These are phyloP conservation scores for Priceomyces haplophilus DNA, from an alignment of 805 yeast species.

Conservation along the genomic window DNA sequence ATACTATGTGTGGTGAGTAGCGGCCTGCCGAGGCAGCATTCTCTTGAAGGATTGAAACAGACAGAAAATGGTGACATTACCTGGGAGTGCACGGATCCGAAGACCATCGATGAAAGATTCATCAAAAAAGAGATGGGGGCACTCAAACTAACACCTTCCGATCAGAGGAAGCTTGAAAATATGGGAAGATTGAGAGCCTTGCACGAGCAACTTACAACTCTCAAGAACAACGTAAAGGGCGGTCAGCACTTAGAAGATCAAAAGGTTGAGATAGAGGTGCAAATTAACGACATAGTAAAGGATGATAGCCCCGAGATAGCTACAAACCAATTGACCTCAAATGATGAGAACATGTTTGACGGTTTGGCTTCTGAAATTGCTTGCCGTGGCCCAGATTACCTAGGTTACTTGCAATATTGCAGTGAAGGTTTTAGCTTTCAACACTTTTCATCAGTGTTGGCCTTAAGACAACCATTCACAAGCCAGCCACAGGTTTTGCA, in stretches of 20 bases:
- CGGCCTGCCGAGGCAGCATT: not conserved
- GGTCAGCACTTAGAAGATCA: constrained; percentile 11
- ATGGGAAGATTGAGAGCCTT: constrained; percentile 26
- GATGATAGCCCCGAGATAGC: constrained; percentile 6
- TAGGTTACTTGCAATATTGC: constrained; percentile 15
- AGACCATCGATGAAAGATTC: constrained; percentile 8
- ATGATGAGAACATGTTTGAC: constrained; percentile 19
- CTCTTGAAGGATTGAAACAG: not conserved
- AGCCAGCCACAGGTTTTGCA: constrained; percentile 58
- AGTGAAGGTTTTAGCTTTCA: constrained; percentile 20
- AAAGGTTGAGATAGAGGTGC: constrained; percentile 9
- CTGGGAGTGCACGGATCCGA: constrained; percentile 14
- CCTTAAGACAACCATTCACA: constrained; percentile 76
- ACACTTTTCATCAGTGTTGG: constrained; percentile 68
- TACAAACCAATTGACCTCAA: constrained; percentile 1
- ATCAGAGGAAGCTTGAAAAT: constrained; percentile 26
- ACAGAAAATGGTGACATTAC: not conserved
- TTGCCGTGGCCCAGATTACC: constrained; percentile 64
- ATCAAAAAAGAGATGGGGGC: constrained; percentile 8
- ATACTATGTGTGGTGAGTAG: constrained; percentile 38
- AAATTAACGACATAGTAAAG: constrained; percentile 13
- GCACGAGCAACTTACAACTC: constrained; percentile 18
- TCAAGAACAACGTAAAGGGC: constrained; percentile 29
- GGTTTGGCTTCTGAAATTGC: constrained; percentile 43
- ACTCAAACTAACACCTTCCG: constrained; percentile 13